Evolutionary conservation across 176 grass and related monocot species (phyloP), one percentile per base, ranked within the genome.

Genomic region (Melocanna baccifera): DNA sequence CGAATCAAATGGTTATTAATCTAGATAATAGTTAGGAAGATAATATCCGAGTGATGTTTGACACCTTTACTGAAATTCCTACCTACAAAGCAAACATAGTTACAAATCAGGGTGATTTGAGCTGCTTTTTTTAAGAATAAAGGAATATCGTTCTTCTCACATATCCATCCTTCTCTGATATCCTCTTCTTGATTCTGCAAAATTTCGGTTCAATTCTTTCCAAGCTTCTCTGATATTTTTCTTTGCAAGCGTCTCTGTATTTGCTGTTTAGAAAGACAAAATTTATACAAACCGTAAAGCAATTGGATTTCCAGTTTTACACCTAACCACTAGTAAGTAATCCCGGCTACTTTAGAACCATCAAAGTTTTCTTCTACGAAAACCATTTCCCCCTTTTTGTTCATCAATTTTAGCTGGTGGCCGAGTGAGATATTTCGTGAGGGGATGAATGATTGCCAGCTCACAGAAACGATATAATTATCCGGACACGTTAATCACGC

Each of bases 371-470:
- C 43, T 28, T 65, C 20, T 14, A 14, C 19, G 6, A 10, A 18
- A 51, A 3, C 2, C 28, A 19, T 59, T 67, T 5, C 6, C 28
- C 39, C 32, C 1, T 19, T 42, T 52, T 11, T 41, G 51, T 39
- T 65, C 67, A 13, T 61, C 46, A 20, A 7, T 61, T 67, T 62
- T 34, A 23, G 42, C 41, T 56, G 41, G 55, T 76, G 78, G 30
- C 45, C 41, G 53, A 46, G 72, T 72, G 56, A 78, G 84, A 90
- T 83, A 59, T 86, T 73, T 58, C 79, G 79, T 78, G 73, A 23
- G 48, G 73, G 65, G 43, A 32, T 83, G 1, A 42, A 52, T 46
- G 41, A 82, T 61, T 57, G 79, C 79, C 79, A 83, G 58, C 84
- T 40, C 72, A 66, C 36, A 16, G 4, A 13, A 32, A 30, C 69